Evolutionary conservation across 352 stramenopile genomes (phyloP), one percentile per base, ranked within the genome.

Genomic region (Globisporangium cystogenes): DNA sequence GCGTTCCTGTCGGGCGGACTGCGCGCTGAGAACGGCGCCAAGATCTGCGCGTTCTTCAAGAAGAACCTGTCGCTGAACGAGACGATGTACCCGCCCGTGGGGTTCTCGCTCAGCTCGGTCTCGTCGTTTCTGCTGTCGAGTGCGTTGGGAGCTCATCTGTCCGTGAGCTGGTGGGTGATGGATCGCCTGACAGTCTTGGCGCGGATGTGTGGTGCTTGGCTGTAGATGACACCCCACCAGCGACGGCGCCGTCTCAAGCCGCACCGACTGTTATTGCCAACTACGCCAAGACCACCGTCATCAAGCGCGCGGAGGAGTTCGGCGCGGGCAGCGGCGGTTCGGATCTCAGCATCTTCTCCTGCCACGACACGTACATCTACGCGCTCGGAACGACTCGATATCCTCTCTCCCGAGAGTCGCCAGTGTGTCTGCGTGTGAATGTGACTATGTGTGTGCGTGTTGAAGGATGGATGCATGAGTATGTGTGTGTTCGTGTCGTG

Each of bases 331-430:
- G 53, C 20, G 67, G 79, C 46, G 62, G 65, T 41, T 79, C 73
- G 20, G 82, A 93, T 55, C 47, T 91, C 44, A 65, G 84, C 62
- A 88, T 98, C 21, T 90, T 96, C 42, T 92, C 91, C 51, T 98
- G 95, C 66, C 87, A 93, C 44, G 91, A 98, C 67, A 80, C 88
- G 41, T 95, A 94, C 66, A 92, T 98, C 65, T 98, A 98, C 74
- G 74, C 98, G 16, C 76, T 98, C 31, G 89, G 94, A 53, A 86
- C 90, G 37, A 90, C 97, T 74, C 89, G 95, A 87, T 89, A 89
- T 89, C 78, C 72, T 87, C 66, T 70, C 51, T 58, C 50, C 39
- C 8, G 31, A 31, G 12, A 49, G 27, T 27, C 41, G 36, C 60
- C 31, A 24, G 10, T 60, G 26, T 48, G 36, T 16, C 15, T 42